phyloP scores from a whole-genome alignment of 495 filamentous ascomycete species.

The Physcia stellaris region DNA sequence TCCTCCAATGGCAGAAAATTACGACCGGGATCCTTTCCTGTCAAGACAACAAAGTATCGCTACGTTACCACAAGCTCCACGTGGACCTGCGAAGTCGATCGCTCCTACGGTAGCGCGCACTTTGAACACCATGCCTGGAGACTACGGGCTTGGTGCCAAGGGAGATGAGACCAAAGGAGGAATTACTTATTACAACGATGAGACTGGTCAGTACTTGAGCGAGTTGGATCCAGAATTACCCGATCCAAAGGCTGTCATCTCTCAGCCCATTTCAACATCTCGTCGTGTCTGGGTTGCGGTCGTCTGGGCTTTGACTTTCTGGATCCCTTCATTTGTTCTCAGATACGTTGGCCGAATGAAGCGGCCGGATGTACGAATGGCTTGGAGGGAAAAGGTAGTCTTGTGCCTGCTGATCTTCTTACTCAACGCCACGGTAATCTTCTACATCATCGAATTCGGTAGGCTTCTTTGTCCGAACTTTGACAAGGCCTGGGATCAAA shows the following conservation, averaged over 20 bases:
- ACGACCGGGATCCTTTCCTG: constrained; percentile 58
- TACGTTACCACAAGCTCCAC: constrained; percentile 44
- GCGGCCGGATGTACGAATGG: constrained; percentile 89
- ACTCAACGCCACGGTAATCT: constrained; percentile 72
- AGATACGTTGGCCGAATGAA: constrained; percentile 87
- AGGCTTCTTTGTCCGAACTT: constrained; percentile 77
- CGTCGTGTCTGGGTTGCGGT: constrained; percentile 67
- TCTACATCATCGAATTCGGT: constrained; percentile 86
- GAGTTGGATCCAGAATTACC: constrained; percentile 64
- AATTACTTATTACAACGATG: constrained; percentile 49
- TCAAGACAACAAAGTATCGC: constrained; percentile 42
- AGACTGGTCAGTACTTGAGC: constrained; percentile 38
- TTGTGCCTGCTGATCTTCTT: constrained; percentile 67
- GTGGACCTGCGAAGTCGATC: constrained; percentile 47
- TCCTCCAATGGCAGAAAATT: constrained; percentile 38
- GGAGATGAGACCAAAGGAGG: constrained; percentile 68
- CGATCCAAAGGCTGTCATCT: constrained; percentile 61
- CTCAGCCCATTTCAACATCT: constrained; percentile 42
- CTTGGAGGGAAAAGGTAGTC: constrained; percentile 91
- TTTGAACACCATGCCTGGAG: constrained; percentile 40
- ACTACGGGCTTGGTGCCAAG: constrained; percentile 76
- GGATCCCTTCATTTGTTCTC: constrained; percentile 81
- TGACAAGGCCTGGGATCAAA: constrained; percentile 74
- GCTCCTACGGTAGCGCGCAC: constrained; percentile 61
- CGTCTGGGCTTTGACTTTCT: constrained; percentile 82